Base-by-base conservation (phyloP, 176 grass and related monocot genomes). In the Paspalum vaginatum region DNA sequence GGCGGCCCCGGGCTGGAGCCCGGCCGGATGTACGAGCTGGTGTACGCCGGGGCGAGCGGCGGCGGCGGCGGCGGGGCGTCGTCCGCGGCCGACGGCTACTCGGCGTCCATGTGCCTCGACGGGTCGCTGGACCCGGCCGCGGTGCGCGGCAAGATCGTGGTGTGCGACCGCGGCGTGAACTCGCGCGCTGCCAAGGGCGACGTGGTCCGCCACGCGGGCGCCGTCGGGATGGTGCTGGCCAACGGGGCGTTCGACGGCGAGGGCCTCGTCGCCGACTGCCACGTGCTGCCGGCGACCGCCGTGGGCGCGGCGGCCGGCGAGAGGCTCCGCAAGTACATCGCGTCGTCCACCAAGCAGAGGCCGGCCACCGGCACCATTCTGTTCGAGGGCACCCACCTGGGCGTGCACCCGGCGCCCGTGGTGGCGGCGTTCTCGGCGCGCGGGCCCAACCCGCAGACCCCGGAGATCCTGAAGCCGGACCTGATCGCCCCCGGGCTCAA, bases 121-220 rank as follows among this genome's bases (percentile, higher is more conserved):
- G 92, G 90, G 8, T 98, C 95, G 61, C 88, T 98, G 43, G 88
- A 98, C 85, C 77, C 65, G 4, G 81, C 85, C 0, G 37, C 64
- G 0, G 95, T 94, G 27, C 90, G 64, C 17, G 88, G 83, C 1
- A 94, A 91, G 86, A 91, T 98, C 76, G 88, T 98, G 40, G 88
- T 94, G 45, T 98, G 95, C 79, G 92, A 98, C 80, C 92, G 92
- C 4, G 95, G 95, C 63, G 95, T 98, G 20, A 98, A 94, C 85
- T 85, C 83, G 32, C 88, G 95, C 32, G 78, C 92, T 14, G 90
- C 83, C 75, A 98, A 98, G 81, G 95, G 95, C 0, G 92, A 93
- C 71, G 95, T 94, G 75, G 95, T 91, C 5, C 85, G 44, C 68
- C 90, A 85, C 78, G 88, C 90, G 4, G 95, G 95, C 18, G 92